A percentile compares a stretch with the other conserved stretches of the same genome.
Conservation (phyloP, 2,329 filamentous ascomycete genomes). For the Akanthomyces lecanii region DNA sequence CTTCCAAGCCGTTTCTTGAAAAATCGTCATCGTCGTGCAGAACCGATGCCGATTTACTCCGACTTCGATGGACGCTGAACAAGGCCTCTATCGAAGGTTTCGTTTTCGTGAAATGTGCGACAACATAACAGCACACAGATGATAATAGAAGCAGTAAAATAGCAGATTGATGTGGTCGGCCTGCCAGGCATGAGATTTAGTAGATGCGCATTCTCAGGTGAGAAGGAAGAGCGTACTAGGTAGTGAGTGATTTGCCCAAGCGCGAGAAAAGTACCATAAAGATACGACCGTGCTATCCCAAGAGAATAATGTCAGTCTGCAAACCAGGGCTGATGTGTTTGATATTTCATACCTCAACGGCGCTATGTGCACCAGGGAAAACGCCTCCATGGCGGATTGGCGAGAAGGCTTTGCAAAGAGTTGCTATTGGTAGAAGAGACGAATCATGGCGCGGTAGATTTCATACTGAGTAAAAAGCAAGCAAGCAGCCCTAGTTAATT, state of each 20-base stretch:
- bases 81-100: not conserved
- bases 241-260: conserved; percentile 45
- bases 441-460: not conserved
- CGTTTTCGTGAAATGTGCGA: conserved; percentile 1
- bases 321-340: not conserved
- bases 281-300: not conserved
- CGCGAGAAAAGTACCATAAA: conserved; percentile 45
- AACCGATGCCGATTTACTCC: not conserved
- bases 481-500: not conserved
- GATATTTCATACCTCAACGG: not conserved
- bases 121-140: not conserved
- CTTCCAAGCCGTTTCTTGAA: not conserved
- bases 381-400: conserved; percentile 3
- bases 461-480: not conserved
- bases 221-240: conserved; percentile 35
- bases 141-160: conserved; percentile 8
- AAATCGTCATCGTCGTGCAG: not conserved
- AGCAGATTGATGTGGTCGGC: conserved; percentile 44
- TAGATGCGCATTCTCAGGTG: not conserved
- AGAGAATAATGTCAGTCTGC: not conserved
- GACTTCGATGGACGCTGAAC: not conserved
- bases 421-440: not conserved
- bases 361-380: conserved; percentile 7
- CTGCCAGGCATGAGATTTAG: conserved; percentile 29
- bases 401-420: not conserved